Evolutionary conservation across 345 rosid genomes (phyloP).

Genomic region (Trapa bicornis): DNA sequence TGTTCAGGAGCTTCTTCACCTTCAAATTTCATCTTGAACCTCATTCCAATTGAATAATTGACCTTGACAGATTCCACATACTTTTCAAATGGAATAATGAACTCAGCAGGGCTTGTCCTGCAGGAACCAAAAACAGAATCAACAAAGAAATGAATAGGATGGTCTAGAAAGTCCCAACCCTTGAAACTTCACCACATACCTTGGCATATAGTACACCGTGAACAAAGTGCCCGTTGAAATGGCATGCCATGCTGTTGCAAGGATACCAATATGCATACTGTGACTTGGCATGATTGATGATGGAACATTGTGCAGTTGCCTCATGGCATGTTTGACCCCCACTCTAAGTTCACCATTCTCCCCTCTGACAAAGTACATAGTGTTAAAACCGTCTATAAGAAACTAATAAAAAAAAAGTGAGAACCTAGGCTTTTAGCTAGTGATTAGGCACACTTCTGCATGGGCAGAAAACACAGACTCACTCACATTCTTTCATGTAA

Average conservation of each 20-base stretch:
- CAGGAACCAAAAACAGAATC: not conserved
- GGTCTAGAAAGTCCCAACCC: not conserved
- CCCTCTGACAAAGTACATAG: slow-evolving; percentile 19
- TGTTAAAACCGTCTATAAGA: not conserved
- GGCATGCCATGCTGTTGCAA: slow-evolving; percentile 63
- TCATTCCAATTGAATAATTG: slow-evolving; percentile 41
- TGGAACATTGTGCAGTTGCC: slow-evolving; percentile 37
- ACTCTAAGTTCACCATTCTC: slow-evolving; percentile 51
- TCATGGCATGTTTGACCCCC: slow-evolving; percentile 48
- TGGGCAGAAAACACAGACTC: not conserved
- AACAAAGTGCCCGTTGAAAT: slow-evolving; percentile 36
- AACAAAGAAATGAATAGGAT: not conserved
- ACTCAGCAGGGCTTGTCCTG: slow-evolving; percentile 46
- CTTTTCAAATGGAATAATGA: slow-evolving; percentile 34
- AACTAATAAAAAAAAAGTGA: not conserved
- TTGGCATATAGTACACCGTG: slow-evolving; percentile 48
- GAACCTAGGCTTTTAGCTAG: not conserved
- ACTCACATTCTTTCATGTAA: no score
- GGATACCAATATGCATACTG: slow-evolving; percentile 60
- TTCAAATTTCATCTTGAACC: slow-evolving; percentile 52
- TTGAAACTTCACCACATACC: slow-evolving; percentile 15
- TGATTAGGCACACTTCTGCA: not conserved
- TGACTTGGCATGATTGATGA: slow-evolving; percentile 55
- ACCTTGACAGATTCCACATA: slow-evolving; percentile 30
- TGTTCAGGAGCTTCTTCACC: slow-evolving; percentile 51